Conservation (phyloP, 495 filamentous ascomycete genomes). For the Podospora appendiculata region DNA sequence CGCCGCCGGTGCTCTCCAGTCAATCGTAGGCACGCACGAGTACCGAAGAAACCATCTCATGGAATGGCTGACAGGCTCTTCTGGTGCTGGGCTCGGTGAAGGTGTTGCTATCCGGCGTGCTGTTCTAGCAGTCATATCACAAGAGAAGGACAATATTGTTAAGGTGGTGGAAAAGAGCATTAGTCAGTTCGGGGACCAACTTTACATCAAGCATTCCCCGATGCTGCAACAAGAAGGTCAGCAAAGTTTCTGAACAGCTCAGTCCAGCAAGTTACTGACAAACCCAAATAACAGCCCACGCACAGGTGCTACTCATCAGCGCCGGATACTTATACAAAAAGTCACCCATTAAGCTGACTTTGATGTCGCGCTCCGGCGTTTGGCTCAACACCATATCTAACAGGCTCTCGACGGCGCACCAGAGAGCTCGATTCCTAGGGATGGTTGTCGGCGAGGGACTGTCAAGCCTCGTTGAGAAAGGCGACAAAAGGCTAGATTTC, state of each 20-base stretch:
- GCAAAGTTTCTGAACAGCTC: conserved; percentile 5
- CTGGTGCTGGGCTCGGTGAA: conserved; percentile 57
- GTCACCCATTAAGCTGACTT: conserved; percentile 49
- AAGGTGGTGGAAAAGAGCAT: conserved; percentile 59
- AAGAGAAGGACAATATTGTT: conserved; percentile 45
- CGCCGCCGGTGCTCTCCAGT: conserved; percentile 36
- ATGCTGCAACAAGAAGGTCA: conserved; percentile 79
- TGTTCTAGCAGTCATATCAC: conserved; percentile 51
- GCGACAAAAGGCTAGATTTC: conserved; percentile 67
- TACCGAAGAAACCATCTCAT: conserved; percentile 44
- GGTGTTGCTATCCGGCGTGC: conserved; percentile 56
- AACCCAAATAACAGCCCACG: conserved; percentile 49
- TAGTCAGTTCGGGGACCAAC: conserved; percentile 69
- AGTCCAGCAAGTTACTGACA: not conserved
- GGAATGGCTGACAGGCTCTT: conserved; percentile 61
- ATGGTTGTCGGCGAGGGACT: conserved; percentile 83
- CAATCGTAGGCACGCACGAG: conserved; percentile 27
- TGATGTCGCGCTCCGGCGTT: conserved; percentile 58
- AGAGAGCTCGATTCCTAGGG: conserved; percentile 71
- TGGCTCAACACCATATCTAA: conserved; percentile 82
- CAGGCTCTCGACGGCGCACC: conserved; percentile 68
- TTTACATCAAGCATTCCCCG: conserved; percentile 79
- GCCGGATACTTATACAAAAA: conserved; percentile 67
- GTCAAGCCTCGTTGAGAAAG: conserved; percentile 71
- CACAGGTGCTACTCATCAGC: conserved; percentile 69